phyloP scores from a whole-genome alignment of 441 rosid genomes.

The Erysimum pusillum region DNA sequence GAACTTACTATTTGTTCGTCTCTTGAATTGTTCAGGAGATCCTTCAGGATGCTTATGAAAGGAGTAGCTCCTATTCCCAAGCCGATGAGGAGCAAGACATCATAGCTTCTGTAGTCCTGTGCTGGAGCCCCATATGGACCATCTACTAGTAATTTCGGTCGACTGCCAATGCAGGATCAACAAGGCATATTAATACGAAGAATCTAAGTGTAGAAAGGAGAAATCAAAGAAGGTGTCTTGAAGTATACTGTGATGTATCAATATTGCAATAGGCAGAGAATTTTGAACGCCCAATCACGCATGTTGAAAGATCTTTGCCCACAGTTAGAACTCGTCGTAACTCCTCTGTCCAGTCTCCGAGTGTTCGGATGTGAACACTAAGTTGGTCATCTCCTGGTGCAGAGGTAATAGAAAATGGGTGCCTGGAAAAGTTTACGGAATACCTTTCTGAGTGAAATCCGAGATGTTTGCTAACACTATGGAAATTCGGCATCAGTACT shows the following conservation, averaged over 20 bases:
- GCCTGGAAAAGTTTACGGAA: slow-evolving; percentile 62
- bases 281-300: slow-evolving; percentile 66
- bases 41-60: slow-evolving; percentile 90
- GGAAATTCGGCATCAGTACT: slow-evolving; percentile 27
- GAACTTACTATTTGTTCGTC: slow-evolving; percentile 74
- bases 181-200: slow-evolving; percentile 36
- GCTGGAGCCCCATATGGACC: slow-evolving; percentile 99
- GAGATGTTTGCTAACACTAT: slow-evolving; percentile 10
- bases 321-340: slow-evolving; percentile 73
- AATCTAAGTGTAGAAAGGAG: slow-evolving; percentile 11
- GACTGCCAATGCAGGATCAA: slow-evolving; percentile 55
- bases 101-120: slow-evolving; percentile 89
- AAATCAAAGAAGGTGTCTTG: slow-evolving; percentile 25
- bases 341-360: slow-evolving; percentile 97
- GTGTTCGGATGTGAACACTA: slow-evolving; percentile 88
- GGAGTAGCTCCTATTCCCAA: slow-evolving; percentile 99
- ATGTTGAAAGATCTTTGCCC: slow-evolving; percentile 57
- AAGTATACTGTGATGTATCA: slow-evolving; percentile 60
- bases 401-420: slow-evolving; percentile 97
- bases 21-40: slow-evolving; percentile 79
- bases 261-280: slow-evolving; percentile 56
- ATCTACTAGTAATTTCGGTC: slow-evolving; percentile 77
- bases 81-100: slow-evolving; percentile 94
- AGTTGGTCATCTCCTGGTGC: slow-evolving; percentile 92
- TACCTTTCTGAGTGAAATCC: slow-evolving; percentile 22